These are phyloP conservation scores for Alternaria panax DNA, from an alignment of 2,329 filamentous ascomycete genomes.

Conservation along the genomic window DNA sequence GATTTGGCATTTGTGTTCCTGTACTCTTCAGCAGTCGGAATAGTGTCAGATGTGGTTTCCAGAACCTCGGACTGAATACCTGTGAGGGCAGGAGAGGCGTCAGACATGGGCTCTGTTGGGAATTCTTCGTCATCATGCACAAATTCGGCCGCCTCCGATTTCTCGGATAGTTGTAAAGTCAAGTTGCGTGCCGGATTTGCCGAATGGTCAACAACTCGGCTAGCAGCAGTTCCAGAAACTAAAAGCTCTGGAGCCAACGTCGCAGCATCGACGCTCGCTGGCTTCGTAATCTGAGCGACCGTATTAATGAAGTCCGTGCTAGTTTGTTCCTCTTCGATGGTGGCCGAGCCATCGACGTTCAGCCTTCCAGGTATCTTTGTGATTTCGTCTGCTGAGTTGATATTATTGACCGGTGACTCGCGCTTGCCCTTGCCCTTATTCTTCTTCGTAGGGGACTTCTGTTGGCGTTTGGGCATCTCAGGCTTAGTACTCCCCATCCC, in stretches of 20 bases:
- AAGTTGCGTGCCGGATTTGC: background rate
- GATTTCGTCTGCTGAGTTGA: background rate
- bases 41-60: background rate
- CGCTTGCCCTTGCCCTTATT: background rate
- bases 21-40: background rate
- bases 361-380: background rate
- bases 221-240: background rate
- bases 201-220: background rate
- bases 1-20: background rate
- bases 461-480: slow-evolving; percentile 25
- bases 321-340: background rate
- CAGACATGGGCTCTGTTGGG: background rate
- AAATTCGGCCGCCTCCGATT: background rate
- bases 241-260: background rate
- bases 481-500: slow-evolving; percentile 22
- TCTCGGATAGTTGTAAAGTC: background rate
- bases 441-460: slow-evolving; percentile 22
- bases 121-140: background rate
- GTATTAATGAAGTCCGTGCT: background rate
- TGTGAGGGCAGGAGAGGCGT: background rate
- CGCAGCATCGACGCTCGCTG: background rate
- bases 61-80: background rate
- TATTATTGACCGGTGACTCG: background rate
- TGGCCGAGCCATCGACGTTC: background rate
- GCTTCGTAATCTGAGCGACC: background rate